Evolutionary conservation across 352 stramenopile species (phyloP).

Genomic region (Phytophthora pseudosyringae): DNA sequence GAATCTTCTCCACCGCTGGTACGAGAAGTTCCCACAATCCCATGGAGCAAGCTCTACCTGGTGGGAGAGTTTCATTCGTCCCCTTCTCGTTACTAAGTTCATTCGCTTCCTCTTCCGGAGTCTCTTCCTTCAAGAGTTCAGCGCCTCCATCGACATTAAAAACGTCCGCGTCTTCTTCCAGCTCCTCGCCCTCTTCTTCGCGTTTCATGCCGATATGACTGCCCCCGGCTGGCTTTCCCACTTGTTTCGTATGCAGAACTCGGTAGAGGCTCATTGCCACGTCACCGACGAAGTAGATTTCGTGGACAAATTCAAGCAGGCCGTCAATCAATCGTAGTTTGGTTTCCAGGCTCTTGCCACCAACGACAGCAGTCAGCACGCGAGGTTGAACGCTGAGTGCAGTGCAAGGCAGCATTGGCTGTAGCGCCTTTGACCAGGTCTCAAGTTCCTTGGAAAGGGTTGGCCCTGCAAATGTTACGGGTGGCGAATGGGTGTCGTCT

Average conservation of each 20-base stretch:
- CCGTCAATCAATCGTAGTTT: slow-evolving; percentile 77
- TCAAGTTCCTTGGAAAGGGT: slow-evolving; percentile 28
- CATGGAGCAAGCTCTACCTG: not conserved
- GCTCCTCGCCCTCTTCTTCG: slow-evolving; percentile 14
- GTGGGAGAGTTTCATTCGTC: not conserved
- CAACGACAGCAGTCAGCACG: slow-evolving; percentile 52
- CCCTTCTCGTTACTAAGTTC: not conserved
- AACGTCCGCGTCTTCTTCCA: slow-evolving; percentile 14
- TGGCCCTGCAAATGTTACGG: slow-evolving; percentile 32
- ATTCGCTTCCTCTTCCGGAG: slow-evolving; percentile 5
- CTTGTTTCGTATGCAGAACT: slow-evolving; percentile 43
- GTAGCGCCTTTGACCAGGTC: slow-evolving; percentile 43
- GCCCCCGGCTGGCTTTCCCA: not conserved
- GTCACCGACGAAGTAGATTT: slow-evolving; percentile 75
- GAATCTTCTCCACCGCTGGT: slow-evolving; percentile 55
- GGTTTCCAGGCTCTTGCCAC: slow-evolving; percentile 50
- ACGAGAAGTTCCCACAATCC: slow-evolving; percentile 47
- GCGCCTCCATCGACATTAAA: not conserved
- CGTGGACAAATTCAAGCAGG: slow-evolving; percentile 57
- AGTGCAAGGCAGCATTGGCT: slow-evolving; percentile 12
- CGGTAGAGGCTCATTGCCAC: slow-evolving; percentile 64
- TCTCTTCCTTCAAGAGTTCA: not conserved
- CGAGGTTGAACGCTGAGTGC: not conserved
- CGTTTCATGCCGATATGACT: not conserved
- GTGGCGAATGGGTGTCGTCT: not conserved